Base-by-base conservation (phyloP, 352 stramenopile species). In the Globisporangium camurandrum region DNA sequence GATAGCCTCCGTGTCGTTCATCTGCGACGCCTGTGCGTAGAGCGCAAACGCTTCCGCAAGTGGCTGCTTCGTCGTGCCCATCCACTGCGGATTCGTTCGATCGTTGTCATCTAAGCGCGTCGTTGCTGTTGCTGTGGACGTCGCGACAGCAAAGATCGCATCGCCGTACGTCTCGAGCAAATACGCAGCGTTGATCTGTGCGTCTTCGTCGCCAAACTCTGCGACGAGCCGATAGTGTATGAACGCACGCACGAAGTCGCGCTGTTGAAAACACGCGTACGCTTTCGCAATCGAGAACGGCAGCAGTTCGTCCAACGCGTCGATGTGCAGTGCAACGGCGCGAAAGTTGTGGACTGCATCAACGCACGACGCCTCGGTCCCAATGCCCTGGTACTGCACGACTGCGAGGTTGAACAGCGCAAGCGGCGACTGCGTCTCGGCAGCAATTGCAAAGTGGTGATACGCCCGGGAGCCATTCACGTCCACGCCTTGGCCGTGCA, bases 1-100 rank as follows among this genome's bases (percentile, higher is more conserved):
- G 24, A 92, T 63, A 42, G 71, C 73, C 52, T 92, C 77, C 4
- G 71, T 82, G 62, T 92, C 80, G 45, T 86, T 88, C 31, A 86
- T 52, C 3, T 57, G 58, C 30, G 75, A 66, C 0, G 73, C 78
- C 4, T 66, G 66, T 16, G 71, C 59, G 60, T 86, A 88, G 48
- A 85, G 51, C 12, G 49, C 46, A 23, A 83, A 74, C 5, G 75
- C 75, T 57, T 84, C 73, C 30, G 45, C 47, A 2, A 87, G 44
- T 14, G 68, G 56, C 3, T n/a, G 37, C 49, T 74, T 68, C 8
- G 51, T 39, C 3, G 43, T 38, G 2, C 44, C 56, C 62, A 71
- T 66, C 62, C 61, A 69, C 46, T 34, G 27, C 28, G 3, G 20
- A 19, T 22, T 51, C 16, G 1, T n/a, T n/a, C n/a, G n/a, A n/a